These are phyloP conservation scores for Limonium bicolor DNA, from an alignment of 148 eudicot species.

Conservation along the genomic window DNA sequence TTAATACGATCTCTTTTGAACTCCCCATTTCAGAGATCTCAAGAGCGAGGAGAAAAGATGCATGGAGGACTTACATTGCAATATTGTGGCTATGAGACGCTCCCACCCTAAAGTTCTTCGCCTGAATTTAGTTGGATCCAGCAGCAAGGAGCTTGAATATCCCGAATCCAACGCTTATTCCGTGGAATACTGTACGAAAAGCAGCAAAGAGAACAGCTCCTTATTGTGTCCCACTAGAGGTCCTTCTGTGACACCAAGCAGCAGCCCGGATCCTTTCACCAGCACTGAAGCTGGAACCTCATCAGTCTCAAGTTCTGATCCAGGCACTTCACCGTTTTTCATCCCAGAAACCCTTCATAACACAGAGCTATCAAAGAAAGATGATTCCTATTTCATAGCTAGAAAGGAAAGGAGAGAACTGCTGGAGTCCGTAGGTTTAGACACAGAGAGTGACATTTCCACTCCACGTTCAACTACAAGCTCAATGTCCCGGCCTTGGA, in stretches of 20 bases:
- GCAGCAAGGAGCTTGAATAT: constrained; percentile 21
- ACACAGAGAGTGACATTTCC: constrained; percentile 35
- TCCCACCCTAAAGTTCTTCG: constrained; percentile 63
- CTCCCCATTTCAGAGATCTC: constrained; percentile 24
- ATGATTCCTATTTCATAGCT: constrained; percentile 2
- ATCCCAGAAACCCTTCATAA: constrained; percentile 15
- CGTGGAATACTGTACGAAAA: too few relatives aligned
- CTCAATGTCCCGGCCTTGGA: constrained; percentile 29
- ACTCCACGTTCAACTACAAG: constrained; percentile 23
- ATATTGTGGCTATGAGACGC: constrained; percentile 53
- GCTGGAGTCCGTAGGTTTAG: constrained; percentile 30
- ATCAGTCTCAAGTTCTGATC: constrained; percentile 82
- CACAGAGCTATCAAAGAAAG: constrained; percentile 34
- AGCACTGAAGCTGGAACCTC: constrained; percentile 88
- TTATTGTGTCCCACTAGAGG: constrained; percentile 21
- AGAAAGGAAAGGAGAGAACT: constrained; percentile 10
- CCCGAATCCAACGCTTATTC: constrained; percentile 4
- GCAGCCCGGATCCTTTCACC: constrained; percentile 82
- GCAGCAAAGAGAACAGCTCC: constrained; percentile 7
- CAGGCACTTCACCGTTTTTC: constrained; percentile 41
- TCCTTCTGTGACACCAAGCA: constrained; percentile 72
- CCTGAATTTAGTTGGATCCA: constrained; percentile 39
- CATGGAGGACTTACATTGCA: constrained; percentile 67
- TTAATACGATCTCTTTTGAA: not conserved
- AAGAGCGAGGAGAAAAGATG: constrained; percentile 54